Evolutionary conservation across 176 grass and related monocot species (phyloP).

Genomic region (Phyllostachys edulis): DNA sequence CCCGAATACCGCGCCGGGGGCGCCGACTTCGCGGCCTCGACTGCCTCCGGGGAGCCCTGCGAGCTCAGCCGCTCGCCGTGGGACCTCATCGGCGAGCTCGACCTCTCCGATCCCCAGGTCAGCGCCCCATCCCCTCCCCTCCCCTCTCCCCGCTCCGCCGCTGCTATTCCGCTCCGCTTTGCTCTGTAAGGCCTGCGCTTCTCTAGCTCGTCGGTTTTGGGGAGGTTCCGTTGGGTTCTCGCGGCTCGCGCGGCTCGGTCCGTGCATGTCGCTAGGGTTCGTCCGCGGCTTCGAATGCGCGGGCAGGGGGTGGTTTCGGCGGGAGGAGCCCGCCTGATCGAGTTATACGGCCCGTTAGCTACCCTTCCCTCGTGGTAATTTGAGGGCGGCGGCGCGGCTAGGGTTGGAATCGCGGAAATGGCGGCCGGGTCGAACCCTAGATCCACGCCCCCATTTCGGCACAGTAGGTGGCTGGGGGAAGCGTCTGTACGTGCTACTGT

Average conservation of each 20-base stretch:
- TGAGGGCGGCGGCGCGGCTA: neutral
- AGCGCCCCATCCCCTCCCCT: neutral
- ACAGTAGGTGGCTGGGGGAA: neutral
- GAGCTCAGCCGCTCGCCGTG: constrained; percentile 33
- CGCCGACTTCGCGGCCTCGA: too few relatives aligned
- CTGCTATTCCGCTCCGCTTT: neutral
- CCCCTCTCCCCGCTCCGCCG: neutral
- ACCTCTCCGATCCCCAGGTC: constrained; percentile 38
- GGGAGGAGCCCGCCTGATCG: neutral
- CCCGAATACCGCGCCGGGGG: neutral
- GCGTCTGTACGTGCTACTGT: neutral
- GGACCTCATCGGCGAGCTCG: constrained; percentile 39
- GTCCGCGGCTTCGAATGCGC: neutral
- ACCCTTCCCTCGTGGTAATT: constrained; percentile 33
- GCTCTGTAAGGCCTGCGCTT: neutral
- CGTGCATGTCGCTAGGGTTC: constrained; percentile 41
- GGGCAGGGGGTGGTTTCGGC: too few relatives aligned
- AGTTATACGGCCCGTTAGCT: constrained; percentile 1
- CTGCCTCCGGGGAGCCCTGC: neutral
- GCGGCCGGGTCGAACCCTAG: constrained; percentile 37
- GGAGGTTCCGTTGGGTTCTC: neutral
- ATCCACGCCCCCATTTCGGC: constrained; percentile 19
- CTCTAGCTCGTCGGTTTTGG: neutral
- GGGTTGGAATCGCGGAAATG: constrained; percentile 24
- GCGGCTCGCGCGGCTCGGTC: neutral